Percentiles rank a stretch among this genome's conserved stretches.
phyloP scores from a whole-genome alignment of 116 monocot genomes.

The Trichopus zeylanicus region DNA sequence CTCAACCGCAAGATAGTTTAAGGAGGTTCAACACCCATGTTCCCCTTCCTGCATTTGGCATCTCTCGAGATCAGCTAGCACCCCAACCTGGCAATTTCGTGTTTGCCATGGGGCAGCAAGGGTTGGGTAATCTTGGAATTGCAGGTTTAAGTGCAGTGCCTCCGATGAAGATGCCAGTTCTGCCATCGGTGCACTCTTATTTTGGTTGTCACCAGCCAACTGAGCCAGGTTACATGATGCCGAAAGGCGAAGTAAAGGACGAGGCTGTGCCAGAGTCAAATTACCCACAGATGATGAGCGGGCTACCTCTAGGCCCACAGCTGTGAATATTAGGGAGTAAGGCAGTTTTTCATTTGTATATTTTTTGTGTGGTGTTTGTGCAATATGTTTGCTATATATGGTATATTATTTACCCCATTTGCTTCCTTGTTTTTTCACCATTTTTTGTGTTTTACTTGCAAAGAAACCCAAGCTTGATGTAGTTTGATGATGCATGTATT shows the following conservation, averaged over 20 bases:
- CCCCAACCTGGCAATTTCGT: slow-evolving; percentile 18
- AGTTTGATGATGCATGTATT: too few species aligned
- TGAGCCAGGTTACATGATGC: slow-evolving; percentile 31
- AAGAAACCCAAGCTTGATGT: too few species aligned
- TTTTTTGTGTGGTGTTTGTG: neutral
- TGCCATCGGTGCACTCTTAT: slow-evolving; percentile 21
- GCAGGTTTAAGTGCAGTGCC: slow-evolving; percentile 12
- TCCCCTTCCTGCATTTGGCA: slow-evolving; percentile 15
- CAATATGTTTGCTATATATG: too few species aligned
- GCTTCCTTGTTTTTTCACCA: too few species aligned
- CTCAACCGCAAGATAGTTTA: slow-evolving; percentile 18
- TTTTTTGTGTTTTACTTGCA: neutral
- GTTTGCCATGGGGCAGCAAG: slow-evolving; percentile 31
- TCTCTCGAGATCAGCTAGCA: neutral
- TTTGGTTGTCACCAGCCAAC: slow-evolving; percentile 10
- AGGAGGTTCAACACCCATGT: slow-evolving; percentile 8
- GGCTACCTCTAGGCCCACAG: slow-evolving; percentile 43
- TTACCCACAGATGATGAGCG: slow-evolving; percentile 37
- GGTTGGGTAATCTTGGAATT: slow-evolving; percentile 28
- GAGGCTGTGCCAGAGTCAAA: slow-evolving; percentile 7
- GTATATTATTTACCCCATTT: neutral
- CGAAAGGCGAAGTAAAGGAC: slow-evolving; percentile 41
- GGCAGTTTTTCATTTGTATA: too few species aligned
- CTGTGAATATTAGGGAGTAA: slow-evolving; percentile 24
- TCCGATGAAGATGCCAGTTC: slow-evolving; percentile 19